Base-by-base conservation (phyloP, 1,284 basidiomycete species). In the Pyrrhoderma noxium region DNA sequence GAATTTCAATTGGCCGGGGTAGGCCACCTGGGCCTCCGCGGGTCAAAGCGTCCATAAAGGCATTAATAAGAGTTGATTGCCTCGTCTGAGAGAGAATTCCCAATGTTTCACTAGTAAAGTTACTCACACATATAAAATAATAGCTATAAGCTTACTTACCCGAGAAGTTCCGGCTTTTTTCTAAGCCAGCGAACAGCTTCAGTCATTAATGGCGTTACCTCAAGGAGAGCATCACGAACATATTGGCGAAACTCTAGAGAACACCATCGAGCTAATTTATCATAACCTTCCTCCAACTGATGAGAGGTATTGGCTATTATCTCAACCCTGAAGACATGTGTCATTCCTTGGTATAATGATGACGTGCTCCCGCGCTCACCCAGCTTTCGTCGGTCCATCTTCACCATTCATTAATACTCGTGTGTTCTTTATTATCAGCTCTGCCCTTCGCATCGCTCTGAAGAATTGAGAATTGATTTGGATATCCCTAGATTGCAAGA, bases 1-100 rank as follows among this genome's bases (percentile, higher is more conserved):
- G 93, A 2, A 98, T 74, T 67, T 99, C 95, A 57, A 99, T 98
- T 0, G 95, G 94, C 2, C 93, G 80, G 0, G 93, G 91, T 1
- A 93, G 73, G 22, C 91, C 90, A 34, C 85, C 84, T 0, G 90
- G 90, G 0, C 91, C 91, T 11, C 95, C 94, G 8, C 89, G 79
- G 0, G 93, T 97, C 14, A 98, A 74, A 0, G 94, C 93, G 8
- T 85, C 79, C 47, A 93, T 76, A 70, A 99, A 98, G 1, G 83
- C 72, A 23, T 79, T 77, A 3, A 93, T 77, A 1, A 97, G 74
- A 1, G 89, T 83, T 0, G 81, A 71, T 62, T 92, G 88, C 13
- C 94, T 85, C 0, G 89, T 90, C 57, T 89, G 79, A 0, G 89
- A 85, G 21, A 99, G 80, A 36, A 80, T 72, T 0, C 75, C 69